Base-by-base conservation (phyloP, 495 filamentous ascomycete species). In the Ascobolus immersus region DNA sequence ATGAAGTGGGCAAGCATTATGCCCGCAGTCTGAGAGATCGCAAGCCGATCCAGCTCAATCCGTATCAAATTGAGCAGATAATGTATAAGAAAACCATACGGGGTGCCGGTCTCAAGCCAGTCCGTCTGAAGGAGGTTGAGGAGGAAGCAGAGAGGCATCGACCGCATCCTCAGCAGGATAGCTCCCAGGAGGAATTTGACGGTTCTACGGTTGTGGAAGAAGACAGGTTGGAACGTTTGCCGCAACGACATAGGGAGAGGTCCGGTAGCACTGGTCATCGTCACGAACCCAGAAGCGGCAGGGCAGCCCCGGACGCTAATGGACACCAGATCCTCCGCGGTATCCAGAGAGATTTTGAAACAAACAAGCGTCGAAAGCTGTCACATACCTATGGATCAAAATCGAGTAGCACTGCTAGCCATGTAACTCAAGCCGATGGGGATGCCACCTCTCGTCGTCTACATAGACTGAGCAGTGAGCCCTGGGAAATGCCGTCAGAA, bases 31-130 rank as follows among this genome's bases (percentile, higher is more conserved):
- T 71, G 20, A 56, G 67, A 17, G 54, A 62, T 33, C 57, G 67
- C 19, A 69, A 71, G 33, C 58, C 65, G 12, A 70, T 69, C 14
- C 67, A 71, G 39, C 42, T 65, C 21, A 65, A 67, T 41, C 66
- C 66, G 1, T 71, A 69, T 42, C 41, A 55, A 0, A 43, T 65
- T 8, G 66, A 71, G 40, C 50, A 53, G 30, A 61, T 60, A 17
- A 56, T 53, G 36, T 70, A 70, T 41, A 52, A 53, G n/a, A 44
- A 40, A 21, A 53, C 50, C 4, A 54, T 69, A 39, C 58, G 57
- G 21, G 54, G 52, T 14, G 40, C 59, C 17, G 65, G 65, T 1
- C 17, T 68, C 9, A 57, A 53, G 34, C 62, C 65, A 4, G 39
- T 69, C 17, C 59, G 53, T 12, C 52, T 61, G 25, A 44, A 43